Evolutionary conservation across 2,329 filamentous ascomycete species (phyloP).

Genomic region (Knoxdaviesia proteae): DNA sequence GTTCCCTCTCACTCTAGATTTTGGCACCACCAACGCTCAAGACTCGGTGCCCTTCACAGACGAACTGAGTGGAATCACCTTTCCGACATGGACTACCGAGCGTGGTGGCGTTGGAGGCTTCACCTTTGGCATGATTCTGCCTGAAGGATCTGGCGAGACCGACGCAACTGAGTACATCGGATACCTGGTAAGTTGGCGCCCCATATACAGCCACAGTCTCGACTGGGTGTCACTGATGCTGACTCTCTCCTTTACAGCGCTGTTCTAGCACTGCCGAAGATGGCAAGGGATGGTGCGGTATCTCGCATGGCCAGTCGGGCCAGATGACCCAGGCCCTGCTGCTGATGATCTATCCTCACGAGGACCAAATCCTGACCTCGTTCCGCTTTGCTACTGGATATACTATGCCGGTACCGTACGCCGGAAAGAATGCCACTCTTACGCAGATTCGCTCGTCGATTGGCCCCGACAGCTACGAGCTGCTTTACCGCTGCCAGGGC

Average conservation of each 20-base stretch:
- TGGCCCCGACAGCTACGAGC: slow-evolving; percentile 34
- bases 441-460: slow-evolving; percentile 37
- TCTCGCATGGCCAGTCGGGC: slow-evolving; percentile 25
- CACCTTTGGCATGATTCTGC: slow-evolving; percentile 33
- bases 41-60: not conserved
- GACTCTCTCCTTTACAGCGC: slow-evolving; percentile 12
- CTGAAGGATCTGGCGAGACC: slow-evolving; percentile 21
- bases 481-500: slow-evolving; percentile 19
- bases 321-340: slow-evolving; percentile 37
- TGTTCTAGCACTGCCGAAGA: slow-evolving; percentile 7
- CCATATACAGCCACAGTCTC: not conserved
- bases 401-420: slow-evolving; percentile 33
- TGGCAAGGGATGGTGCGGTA: slow-evolving; percentile 33
- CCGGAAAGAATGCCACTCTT: slow-evolving; percentile 34
- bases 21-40: no score
- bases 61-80: slow-evolving; percentile 1
- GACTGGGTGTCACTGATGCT: slow-evolving; percentile 16
- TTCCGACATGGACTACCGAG: slow-evolving; percentile 2
- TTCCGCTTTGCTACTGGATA: slow-evolving; percentile 40
- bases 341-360: slow-evolving; percentile 34
- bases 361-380: slow-evolving; percentile 30
- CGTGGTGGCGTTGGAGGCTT: slow-evolving; percentile 7
- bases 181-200: slow-evolving; percentile 21
- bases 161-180: slow-evolving; percentile 37
- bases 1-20: no score